Evolutionary conservation across 2,329 filamentous ascomycete species (phyloP).

Genomic region (Orbilia blumenaviensis): DNA sequence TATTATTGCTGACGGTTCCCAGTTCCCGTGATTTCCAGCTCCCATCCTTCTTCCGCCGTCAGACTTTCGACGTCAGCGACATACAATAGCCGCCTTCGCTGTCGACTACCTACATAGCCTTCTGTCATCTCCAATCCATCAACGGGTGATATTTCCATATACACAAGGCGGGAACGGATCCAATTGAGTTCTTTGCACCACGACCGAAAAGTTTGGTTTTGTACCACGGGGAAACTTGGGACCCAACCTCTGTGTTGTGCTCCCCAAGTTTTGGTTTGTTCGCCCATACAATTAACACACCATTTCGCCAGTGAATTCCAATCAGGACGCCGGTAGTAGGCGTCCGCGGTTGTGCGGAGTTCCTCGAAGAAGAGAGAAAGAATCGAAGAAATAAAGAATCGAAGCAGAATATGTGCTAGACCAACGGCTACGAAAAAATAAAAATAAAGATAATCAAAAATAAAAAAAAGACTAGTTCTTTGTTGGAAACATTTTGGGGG

Average conservation of each 20-base stretch:
- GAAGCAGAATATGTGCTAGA: conserved; percentile 24
- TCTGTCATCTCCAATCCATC: not conserved
- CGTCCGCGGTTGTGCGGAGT: conserved; percentile 38
- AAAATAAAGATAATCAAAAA: too few relatives aligned
- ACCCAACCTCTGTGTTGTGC: conserved; percentile 29
- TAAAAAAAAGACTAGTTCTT: conserved; percentile 30
- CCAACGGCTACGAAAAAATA: conserved; percentile 17
- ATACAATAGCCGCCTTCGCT: conserved; percentile 33
- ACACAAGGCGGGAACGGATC: conserved; percentile 10
- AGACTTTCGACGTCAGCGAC: conserved; percentile 25
- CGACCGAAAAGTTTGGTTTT: conserved; percentile 37
- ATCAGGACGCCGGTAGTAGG: conserved; percentile 28
- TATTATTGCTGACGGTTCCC: conserved; percentile 50
- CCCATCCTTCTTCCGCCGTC: conserved; percentile 11
- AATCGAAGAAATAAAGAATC: conserved; percentile 9
- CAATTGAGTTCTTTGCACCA: conserved; percentile 45
- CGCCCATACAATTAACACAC: conserved; percentile 7
- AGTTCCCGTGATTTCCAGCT: conserved; percentile 52
- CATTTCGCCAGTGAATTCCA: conserved; percentile 18
- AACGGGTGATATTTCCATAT: conserved; percentile 11
- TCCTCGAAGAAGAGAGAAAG: conserved; percentile 19
- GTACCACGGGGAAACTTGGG: conserved; percentile 32
- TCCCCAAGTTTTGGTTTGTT: conserved; percentile 15
- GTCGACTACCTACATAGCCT: not conserved
- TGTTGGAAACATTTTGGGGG: conserved; percentile 38